Base-by-base conservation (phyloP, 441 rosid species). In the Eutrema salsugineum region DNA sequence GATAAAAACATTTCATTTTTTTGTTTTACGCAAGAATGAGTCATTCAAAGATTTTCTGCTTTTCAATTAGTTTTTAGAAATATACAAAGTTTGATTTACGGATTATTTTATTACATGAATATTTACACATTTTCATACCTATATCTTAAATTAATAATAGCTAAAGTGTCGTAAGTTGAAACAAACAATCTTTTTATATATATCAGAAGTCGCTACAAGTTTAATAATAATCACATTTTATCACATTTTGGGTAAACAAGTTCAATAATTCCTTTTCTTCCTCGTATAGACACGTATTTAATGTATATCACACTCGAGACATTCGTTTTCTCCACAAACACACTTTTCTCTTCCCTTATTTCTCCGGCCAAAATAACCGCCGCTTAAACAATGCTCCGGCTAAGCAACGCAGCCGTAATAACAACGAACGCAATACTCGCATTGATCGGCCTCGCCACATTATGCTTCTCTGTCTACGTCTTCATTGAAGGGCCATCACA, bases 401-500 rank as follows among this genome's bases (percentile, higher is more conserved):
- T 72, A 5, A 80, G 88, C 78, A 82, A 80, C 64, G 76, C 82
- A 42, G 74, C 77, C 22, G 75, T 77, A 3, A 78, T 70, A 53
- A 64, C 79, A 51, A 40, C 77, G 3, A 77, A 77, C 63, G 62
- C 65, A 27, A 42, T 56, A 49, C 71, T 75, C 49, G 76, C 72
- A 20, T 12, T 70, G 53, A 46, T 66, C 39, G 77, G 81, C 14
- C 74, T 80, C 5, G 65, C 27, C 12, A 48, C 81, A 8, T 19
- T 77, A 22, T 55, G 60, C 33, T 48, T 71, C 47, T 75, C 81
- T 2, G 3, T 81, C 10, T 85, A 75, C 58, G 46, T 77, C 59
- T 78, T 46, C 46, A 6, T 76, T 24, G 70, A 77, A 17, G 81
- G 82, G 12, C 70, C 75, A 36, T 61, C 87, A 15, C 56, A 70